Base-by-base conservation (phyloP, 768 basidiomycete genomes). In the Psilocybe cubensis region DNA sequence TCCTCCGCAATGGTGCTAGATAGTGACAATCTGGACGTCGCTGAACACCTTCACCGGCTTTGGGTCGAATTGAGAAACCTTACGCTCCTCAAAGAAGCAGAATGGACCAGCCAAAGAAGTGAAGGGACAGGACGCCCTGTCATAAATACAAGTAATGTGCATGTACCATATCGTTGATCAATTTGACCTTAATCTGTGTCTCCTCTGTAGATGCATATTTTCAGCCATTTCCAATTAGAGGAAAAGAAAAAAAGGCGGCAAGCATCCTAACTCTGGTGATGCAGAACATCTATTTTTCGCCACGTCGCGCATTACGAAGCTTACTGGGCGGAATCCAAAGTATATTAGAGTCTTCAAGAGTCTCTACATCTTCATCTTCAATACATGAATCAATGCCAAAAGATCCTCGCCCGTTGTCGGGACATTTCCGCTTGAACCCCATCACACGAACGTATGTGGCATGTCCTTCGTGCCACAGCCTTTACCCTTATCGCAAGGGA, bases 281-380 rank as follows among this genome's bases (percentile, higher is more conserved):
- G 47, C 45, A 63, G 27, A 52, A 66, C 18, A 42, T 70, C 1
- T 68, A 54, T 33, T 64, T 68, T 45, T 28, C 61, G 3, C 61
- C 67, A 1, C 62, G 60, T 3, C 52, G 60, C 2, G 67, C 66
- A 6, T 60, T 62, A 8, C 44, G 58, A 18, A 49, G 56, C 1
- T 61, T 67, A 1, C 51, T 71, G 0, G 66, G 63, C 7, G 67
- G 68, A 3, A 12, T 64, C 10, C 29, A 52, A 20, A 58, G 60
- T 43, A 18, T 69, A 3, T 56, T 72, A 17, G 23, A 40, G n/a
- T n/a, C n/a, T n/a, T n/a, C n/a, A n/a, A n/a, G n/a, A n/a, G n/a
- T n/a, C n/a, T n/a, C n/a, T n/a, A n/a, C n/a, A n/a, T n/a, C n/a
- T n/a, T n/a, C n/a, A n/a, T n/a, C n/a, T n/a, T 24, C 38, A 1